phyloP scores from a whole-genome alignment of 2,329 filamentous ascomycete species.

The Cryphonectria radicalis region DNA sequence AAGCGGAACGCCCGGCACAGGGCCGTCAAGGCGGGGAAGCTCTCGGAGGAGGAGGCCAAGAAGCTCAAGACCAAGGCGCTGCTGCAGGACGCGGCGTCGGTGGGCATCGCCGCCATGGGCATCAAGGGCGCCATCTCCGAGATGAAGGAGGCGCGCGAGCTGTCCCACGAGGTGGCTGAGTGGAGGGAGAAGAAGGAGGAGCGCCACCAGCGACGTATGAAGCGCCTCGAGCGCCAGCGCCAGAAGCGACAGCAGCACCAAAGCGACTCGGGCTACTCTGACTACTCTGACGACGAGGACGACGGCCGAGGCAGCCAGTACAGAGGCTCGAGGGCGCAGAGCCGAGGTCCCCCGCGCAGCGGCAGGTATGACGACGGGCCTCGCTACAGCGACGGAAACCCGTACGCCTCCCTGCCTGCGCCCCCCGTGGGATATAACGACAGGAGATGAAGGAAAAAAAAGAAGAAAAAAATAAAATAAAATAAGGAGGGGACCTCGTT shows the following conservation, averaged over 20 bases:
- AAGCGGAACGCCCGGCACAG: slow-evolving; percentile 57
- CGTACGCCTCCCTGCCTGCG: slow-evolving; percentile 49
- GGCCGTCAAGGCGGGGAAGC: slow-evolving; percentile 57
- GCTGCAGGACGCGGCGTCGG: slow-evolving; percentile 61
- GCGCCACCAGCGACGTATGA: slow-evolving; percentile 53
- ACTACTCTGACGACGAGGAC: slow-evolving; percentile 28
- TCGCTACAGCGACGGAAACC: slow-evolving; percentile 52
- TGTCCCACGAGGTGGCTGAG: slow-evolving; percentile 51
- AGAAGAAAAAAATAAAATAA: no score
- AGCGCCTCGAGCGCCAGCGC: slow-evolving; percentile 36
- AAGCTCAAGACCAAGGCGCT: slow-evolving; percentile 62
- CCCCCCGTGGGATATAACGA: slow-evolving; percentile 44
- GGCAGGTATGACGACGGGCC: slow-evolving; percentile 49
- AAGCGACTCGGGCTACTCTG: slow-evolving; percentile 29
- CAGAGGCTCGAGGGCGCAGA: slow-evolving; percentile 48
- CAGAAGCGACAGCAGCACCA: slow-evolving; percentile 20
- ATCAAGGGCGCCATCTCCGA: slow-evolving; percentile 61
- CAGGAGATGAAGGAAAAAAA: slow-evolving; percentile 38
- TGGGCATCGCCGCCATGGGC: slow-evolving; percentile 61
- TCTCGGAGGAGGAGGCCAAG: slow-evolving; percentile 55
- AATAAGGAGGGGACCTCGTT: slow-evolving; percentile 15
- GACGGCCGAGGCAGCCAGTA: slow-evolving; percentile 32
- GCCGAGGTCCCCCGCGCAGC: slow-evolving; percentile 44
- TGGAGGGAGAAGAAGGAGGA: slow-evolving; percentile 54
- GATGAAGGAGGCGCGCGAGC: slow-evolving; percentile 59